Base-by-base conservation (phyloP, 306 rosid species). In the Trifolium pratense region DNA sequence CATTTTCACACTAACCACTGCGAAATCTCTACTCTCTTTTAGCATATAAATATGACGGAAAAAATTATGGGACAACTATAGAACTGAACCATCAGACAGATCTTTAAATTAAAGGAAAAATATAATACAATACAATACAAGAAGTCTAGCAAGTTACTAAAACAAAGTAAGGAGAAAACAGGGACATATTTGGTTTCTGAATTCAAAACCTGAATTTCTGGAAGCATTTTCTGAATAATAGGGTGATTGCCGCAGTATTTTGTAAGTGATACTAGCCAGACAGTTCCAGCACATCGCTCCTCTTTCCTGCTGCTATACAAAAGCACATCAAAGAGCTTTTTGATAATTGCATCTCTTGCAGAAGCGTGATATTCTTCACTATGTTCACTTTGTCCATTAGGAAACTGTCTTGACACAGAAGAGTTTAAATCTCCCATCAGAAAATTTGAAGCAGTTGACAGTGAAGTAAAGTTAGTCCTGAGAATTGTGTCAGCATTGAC, bases 231-330 rank as follows among this genome's bases (percentile, higher is more conserved):
- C 82, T 91, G 97, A 68, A 89, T 80, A 70, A 85, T 81, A 66
- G 91, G 89, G 67, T 89, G 94, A 79, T 80, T 87, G 52, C 98
- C 94, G 49, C 97, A 89, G 79, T 94, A 91, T 90, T 89, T 94
- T 70, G 91, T 83, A 75, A 94, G 89, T 78, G 98, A 94, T 67
- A 91, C 83, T 15, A 94, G 84, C 97, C 96, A 94, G 72, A 94
- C 98, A 56, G 97, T 85, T 84, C 98, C 98, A 9, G 95, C 89
- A 87, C 98, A 94, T 63, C 98, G 89, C 78, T 94, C 98, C 81
- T 94, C 98, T 86, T 94, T 94, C 84, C 97, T 86, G 80, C 86
- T 85, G 73, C 98, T 94, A 85, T 87, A 94, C 69, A 94, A 80
- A 76, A 94, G 96, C 76, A 59, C 88, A 39, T 91, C 97, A 75